phyloP scores from a whole-genome alignment of 2,329 filamentous ascomycete species.

The Canariomyces notabilis region DNA sequence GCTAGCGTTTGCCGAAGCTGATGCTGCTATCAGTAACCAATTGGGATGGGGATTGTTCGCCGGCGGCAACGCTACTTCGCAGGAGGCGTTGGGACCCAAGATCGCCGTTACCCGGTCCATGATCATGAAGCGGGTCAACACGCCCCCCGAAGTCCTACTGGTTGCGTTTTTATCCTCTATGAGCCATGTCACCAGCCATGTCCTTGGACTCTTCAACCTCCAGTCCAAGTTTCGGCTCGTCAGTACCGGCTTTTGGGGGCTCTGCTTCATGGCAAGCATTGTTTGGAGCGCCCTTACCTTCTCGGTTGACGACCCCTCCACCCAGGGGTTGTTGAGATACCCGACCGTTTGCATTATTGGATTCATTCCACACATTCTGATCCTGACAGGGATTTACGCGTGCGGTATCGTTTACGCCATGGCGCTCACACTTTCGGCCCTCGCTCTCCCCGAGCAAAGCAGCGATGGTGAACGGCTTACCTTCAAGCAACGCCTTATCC shows the following conservation, averaged over 20 bases:
- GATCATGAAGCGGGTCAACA: slow-evolving; percentile 77
- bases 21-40: slow-evolving; percentile 77
- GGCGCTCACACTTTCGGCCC: slow-evolving; percentile 69
- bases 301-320: slow-evolving; percentile 53
- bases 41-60: slow-evolving; percentile 65
- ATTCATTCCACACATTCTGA: slow-evolving; percentile 89
- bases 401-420: slow-evolving; percentile 74
- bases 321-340: slow-evolving; percentile 71
- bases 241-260: slow-evolving; percentile 83
- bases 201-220: slow-evolving; percentile 73
- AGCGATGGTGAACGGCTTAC: slow-evolving; percentile 32
- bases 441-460: slow-evolving; percentile 54
- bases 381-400: slow-evolving; percentile 69
- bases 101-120: slow-evolving; percentile 56
- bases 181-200: slow-evolving; percentile 80
- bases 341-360: slow-evolving; percentile 93
- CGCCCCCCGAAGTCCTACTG: slow-evolving; percentile 80
- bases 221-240: slow-evolving; percentile 76
- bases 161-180: slow-evolving; percentile 84
- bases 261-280: slow-evolving; percentile 85
- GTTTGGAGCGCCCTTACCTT: slow-evolving; percentile 66
- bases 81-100: slow-evolving; percentile 32
- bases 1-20: slow-evolving; percentile 90
- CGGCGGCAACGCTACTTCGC: slow-evolving; percentile 41
- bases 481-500: slow-evolving; percentile 56